Percentiles rank a stretch among this genome's conserved stretches.
These are phyloP conservation scores for Cunninghamia lanceolata DNA, from an alignment of 75 land plant species.

Conservation along the genomic window DNA sequence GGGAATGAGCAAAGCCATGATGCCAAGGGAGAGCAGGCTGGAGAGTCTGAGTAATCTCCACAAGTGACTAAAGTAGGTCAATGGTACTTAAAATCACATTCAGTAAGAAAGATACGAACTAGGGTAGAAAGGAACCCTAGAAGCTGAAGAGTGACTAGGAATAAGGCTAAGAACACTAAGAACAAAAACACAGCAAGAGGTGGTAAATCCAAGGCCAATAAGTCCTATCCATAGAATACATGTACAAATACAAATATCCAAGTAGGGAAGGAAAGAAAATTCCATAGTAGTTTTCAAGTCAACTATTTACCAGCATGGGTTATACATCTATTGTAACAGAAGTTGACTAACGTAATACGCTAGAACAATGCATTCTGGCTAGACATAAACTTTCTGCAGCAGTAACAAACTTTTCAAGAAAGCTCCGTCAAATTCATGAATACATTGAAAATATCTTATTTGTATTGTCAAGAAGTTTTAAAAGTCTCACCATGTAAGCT, in stretches of 20 bases:
- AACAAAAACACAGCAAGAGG: not conserved
- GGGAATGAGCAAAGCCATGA: too few relatives aligned
- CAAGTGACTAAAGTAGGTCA: too few relatives aligned
- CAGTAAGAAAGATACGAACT: too few relatives aligned
- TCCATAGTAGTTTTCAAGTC: not conserved
- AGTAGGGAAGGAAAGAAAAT: not conserved
- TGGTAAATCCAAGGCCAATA: not conserved
- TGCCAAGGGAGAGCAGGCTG: too few relatives aligned
- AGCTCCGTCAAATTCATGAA: not conserved
- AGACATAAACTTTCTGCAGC: not conserved
- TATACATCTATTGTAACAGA: not conserved
- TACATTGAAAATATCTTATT: not conserved
- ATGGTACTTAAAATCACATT: not conserved
- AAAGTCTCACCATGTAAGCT: slow-evolving; percentile 68
- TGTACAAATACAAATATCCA: not conserved
- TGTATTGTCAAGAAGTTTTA: not conserved
- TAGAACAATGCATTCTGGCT: not conserved
- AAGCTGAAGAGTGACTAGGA: too few relatives aligned
- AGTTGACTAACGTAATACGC: not conserved
- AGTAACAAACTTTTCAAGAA: not conserved
- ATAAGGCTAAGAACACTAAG: not conserved
- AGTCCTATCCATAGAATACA: not conserved
- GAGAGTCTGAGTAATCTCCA: too few relatives aligned
- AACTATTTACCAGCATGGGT: not conserved
- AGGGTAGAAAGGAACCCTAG: too few relatives aligned